Evolutionary conservation across 2,329 filamentous ascomycete species (phyloP).

Genomic region (Raffaelea albimanens): DNA sequence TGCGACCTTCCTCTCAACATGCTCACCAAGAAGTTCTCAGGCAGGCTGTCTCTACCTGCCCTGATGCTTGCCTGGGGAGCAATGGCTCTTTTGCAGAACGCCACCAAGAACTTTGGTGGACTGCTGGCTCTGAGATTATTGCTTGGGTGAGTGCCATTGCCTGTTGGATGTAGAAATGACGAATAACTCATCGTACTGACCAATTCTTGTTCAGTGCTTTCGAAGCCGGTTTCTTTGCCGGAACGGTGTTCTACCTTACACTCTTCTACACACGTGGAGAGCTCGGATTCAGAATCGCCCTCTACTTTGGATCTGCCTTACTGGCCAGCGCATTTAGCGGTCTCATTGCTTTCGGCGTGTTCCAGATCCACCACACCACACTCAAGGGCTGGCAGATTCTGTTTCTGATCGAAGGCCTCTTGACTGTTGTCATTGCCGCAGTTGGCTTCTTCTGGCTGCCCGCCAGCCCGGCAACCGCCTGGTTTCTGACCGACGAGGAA

Average conservation of each 20-base stretch:
- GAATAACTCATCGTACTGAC: background rate
- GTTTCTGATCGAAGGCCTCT: slow-evolving; percentile 14
- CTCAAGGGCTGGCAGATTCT: slow-evolving; percentile 10
- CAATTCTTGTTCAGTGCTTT: slow-evolving; percentile 35
- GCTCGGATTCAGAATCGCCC: slow-evolving; percentile 56
- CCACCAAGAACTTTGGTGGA: slow-evolving; percentile 50
- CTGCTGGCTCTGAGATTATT: slow-evolving; percentile 62
- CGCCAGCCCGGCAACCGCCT: slow-evolving; percentile 9
- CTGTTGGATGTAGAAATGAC: no score
- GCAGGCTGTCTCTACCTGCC: slow-evolving; percentile 49
- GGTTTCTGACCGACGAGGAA: slow-evolving; percentile 10
- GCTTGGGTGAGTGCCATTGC: slow-evolving; percentile 32
- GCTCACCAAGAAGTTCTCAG: slow-evolving; percentile 59
- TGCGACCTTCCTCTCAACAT: slow-evolving; percentile 57
- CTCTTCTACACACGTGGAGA: slow-evolving; percentile 64
- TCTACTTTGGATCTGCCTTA: slow-evolving; percentile 29
- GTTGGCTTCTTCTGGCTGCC: slow-evolving; percentile 14
- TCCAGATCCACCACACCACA: slow-evolving; percentile 27
- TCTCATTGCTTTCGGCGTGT: slow-evolving; percentile 44
- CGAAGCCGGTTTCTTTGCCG: slow-evolving; percentile 60
- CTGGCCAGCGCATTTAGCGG: slow-evolving; percentile 45
- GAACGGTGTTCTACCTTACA: slow-evolving; percentile 48
- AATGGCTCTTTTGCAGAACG: slow-evolving; percentile 50
- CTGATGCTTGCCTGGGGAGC: slow-evolving; percentile 60
- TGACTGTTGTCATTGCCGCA: slow-evolving; percentile 11